Base-by-base conservation (phyloP, 2,329 filamentous ascomycete genomes). In the Pseudopyrenochaeta lycopersici region DNA sequence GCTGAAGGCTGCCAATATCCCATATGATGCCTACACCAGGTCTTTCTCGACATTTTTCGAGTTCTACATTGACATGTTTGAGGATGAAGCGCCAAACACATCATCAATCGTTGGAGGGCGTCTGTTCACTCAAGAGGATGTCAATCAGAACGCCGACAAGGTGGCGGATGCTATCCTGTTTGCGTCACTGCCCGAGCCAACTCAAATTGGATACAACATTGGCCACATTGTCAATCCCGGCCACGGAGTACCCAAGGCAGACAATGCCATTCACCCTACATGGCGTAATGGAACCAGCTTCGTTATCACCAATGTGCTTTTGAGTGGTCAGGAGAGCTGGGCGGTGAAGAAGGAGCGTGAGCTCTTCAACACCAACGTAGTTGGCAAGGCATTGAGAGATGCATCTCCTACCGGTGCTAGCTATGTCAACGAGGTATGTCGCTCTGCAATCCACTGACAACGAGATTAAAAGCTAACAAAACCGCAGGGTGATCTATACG, bases 281-380 rank as follows among this genome's bases (percentile, higher is more conserved):
- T 75, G 72, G 72, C 65, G 72, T 52, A 73, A 74, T 43, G 67
- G 69, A 4, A 73, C 68, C 52, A 72, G 64, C 45, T 74, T 75
- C 39, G 66, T 72, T 36, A 73, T 75, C 31, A 73, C 69, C 9
- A 74, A 73, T 27, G 52, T 73, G 7, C 31, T 70, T 1, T 56
- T 74, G 64, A 56, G 33, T 14, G 71, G 72, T 9, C 55, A 56
- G 4, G 72, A 73, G 56, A 57, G 59, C n/a, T 74, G 70, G 72
- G 66, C 56, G 3, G 49, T 62, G 31, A 74, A 70, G 58, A 60
- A 68, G 54, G 53, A 70, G 36, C 55, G 53, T 7, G 64, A 72
- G 45, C 45, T 55, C 12, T 60, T 64, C 31, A 68, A 73, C 44
- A 75, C 72, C 1, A 64, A 74, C 20, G 60, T 73, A 4, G 49